A percentile compares a stretch with the other conserved stretches of the same genome.
Conservation (phyloP, 73 alveolate genomes). For the Tetrahymena thermophila region DNA sequence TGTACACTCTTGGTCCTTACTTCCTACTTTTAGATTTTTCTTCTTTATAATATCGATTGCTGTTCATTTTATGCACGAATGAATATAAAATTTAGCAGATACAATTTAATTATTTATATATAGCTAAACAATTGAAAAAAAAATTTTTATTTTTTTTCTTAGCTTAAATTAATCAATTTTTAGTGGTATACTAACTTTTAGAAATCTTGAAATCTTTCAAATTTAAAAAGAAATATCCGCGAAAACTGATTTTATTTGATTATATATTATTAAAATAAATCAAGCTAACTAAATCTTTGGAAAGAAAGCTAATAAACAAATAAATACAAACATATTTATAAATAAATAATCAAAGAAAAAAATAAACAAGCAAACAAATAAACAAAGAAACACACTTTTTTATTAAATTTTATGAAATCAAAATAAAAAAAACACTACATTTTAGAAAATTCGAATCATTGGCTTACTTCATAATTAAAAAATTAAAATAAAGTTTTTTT, state of each 20-base stretch:
- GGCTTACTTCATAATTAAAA: not conserved
- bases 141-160: not conserved
- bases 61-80: not conserved
- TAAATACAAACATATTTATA: too few relatives aligned
- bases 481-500: too few relatives aligned
- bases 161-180: not conserved
- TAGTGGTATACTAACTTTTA: not conserved
- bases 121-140: not conserved
- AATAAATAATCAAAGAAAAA: not conserved
- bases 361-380: too few relatives aligned
- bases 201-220: not conserved
- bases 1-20: not conserved
- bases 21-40: not conserved
- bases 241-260: not conserved
- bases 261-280: not conserved
- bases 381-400: not conserved
- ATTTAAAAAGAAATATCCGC: not conserved
- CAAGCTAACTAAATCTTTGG: not conserved
- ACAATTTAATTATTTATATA: not conserved
- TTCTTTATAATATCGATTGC: not conserved
- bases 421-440: not conserved
- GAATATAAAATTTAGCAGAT: not conserved
- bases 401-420: not conserved
- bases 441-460: not conserved
- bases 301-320: too few relatives aligned